A percentile compares a stretch with the other conserved stretches of the same genome.
Evolutionary conservation across 2,329 filamentous ascomycete species (phyloP).

Genomic region (Amauroascus niger): DNA sequence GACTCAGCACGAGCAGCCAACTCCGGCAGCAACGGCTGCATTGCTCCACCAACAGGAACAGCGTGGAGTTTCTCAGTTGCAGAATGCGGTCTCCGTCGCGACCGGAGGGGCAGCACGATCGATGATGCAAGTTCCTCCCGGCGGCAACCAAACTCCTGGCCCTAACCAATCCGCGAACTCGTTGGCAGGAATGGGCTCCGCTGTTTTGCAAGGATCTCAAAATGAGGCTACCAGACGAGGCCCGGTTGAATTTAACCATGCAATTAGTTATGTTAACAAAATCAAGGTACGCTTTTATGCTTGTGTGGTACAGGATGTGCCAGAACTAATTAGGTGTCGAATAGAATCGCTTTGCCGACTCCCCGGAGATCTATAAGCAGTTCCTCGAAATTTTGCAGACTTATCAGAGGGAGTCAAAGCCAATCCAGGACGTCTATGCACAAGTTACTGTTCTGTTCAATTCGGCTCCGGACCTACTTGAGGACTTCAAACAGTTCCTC

Average conservation of each 20-base stretch:
- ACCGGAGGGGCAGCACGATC: conserved; percentile 41
- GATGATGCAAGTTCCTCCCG: conserved; percentile 41
- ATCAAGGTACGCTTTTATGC: conserved; percentile 68
- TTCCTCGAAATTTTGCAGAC: conserved; percentile 97
- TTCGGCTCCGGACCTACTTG: conserved; percentile 82
- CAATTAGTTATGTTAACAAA: conserved; percentile 98
- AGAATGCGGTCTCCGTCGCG: conserved; percentile 55
- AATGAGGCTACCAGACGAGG: conserved; percentile 68
- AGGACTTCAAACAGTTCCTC: conserved; percentile 98
- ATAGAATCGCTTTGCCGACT: conserved; percentile 90
- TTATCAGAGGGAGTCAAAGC: conserved; percentile 95
- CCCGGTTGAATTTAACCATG: conserved; percentile 97
- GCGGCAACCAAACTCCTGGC: conserved; percentile 36
- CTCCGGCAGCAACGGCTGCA: conserved; percentile 36
- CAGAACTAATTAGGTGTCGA: not conserved
- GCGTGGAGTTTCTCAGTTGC: conserved; percentile 55
- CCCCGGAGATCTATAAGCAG: conserved; percentile 98
- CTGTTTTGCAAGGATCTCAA: conserved; percentile 47
- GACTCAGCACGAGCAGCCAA: conserved; percentile 38
- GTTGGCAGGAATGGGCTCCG: conserved; percentile 50
- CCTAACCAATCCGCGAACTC: conserved; percentile 47
- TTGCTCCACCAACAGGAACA: conserved; percentile 55
- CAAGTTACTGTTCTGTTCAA: conserved; percentile 94
- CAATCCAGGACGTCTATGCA: conserved; percentile 94
- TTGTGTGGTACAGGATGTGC: not conserved